Conservation (phyloP, 2,329 filamentous ascomycete genomes). For the Colletotrichum zoysiae region DNA sequence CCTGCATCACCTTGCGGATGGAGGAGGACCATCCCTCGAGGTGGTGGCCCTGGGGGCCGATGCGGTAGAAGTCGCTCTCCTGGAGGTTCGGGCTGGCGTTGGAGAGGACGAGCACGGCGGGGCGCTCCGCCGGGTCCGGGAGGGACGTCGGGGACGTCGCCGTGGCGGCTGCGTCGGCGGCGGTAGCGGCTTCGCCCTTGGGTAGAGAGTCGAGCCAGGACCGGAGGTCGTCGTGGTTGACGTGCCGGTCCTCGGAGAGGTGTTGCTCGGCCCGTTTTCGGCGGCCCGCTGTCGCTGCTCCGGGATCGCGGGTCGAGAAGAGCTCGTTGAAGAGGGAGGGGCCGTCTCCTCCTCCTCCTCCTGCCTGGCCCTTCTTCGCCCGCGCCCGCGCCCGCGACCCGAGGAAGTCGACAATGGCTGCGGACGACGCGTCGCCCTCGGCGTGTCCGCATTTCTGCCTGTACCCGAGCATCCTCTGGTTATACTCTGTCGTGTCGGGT, state of each 20-base stretch:
- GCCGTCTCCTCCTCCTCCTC: not conserved
- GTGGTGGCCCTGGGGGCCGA: slow-evolving; percentile 71
- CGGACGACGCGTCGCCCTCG: not conserved
- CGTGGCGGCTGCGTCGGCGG: not conserved
- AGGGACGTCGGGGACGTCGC: not conserved
- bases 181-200: slow-evolving; percentile 7
- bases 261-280: not conserved
- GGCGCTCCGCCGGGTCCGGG: slow-evolving; percentile 8
- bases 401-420: slow-evolving; percentile 16
- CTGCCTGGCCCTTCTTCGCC: not conserved
- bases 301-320: slow-evolving; percentile 15
- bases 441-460: slow-evolving; percentile 1
- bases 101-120: slow-evolving; percentile 66
- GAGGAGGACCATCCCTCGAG: slow-evolving; percentile 77
- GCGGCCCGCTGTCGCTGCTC: not conserved
- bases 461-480: not conserved
- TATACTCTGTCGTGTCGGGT: slow-evolving; percentile 25
- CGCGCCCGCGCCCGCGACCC: not conserved
- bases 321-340: slow-evolving; percentile 35
- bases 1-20: slow-evolving; percentile 74
- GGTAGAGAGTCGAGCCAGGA: slow-evolving; percentile 38
- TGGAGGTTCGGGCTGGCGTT: slow-evolving; percentile 70
- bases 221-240: slow-evolving; percentile 37
- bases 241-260: slow-evolving; percentile 7
- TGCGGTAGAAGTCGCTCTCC: slow-evolving; percentile 78